These are phyloP conservation scores for Pseudozyma hubeiensis DNA, from an alignment of 1,284 basidiomycete genomes.

Conservation along the genomic window DNA sequence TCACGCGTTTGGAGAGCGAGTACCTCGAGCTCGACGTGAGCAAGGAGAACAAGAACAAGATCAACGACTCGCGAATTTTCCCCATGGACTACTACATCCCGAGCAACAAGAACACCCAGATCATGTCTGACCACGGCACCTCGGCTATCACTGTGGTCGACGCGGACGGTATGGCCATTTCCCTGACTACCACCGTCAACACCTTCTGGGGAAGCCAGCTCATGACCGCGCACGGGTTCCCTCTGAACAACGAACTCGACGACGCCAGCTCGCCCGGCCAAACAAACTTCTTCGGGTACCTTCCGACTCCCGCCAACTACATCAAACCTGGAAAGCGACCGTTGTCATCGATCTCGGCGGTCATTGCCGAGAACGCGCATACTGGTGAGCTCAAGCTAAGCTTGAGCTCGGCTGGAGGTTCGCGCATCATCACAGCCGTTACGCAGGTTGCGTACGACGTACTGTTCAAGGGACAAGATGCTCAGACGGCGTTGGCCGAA, in stretches of 20 bases:
- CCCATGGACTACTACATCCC: conserved; percentile 68
- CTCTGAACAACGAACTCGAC: conserved; percentile 69
- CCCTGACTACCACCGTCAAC: conserved; percentile 71
- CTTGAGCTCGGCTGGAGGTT: conserved; percentile 70
- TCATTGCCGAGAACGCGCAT: conserved; percentile 67
- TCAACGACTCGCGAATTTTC: conserved; percentile 59
- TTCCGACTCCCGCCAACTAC: conserved; percentile 67
- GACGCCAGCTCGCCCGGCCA: conserved; percentile 68
- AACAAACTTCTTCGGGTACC: conserved; percentile 69
- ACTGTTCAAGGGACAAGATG: conserved; percentile 51
- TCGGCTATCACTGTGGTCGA: conserved; percentile 70
- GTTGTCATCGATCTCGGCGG: conserved; percentile 68
- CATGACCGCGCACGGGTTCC: conserved; percentile 60
- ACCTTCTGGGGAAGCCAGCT: conserved; percentile 67
- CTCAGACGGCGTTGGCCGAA: conserved; percentile 58
- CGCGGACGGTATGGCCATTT: conserved; percentile 68
- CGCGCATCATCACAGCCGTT: conserved; percentile 70
- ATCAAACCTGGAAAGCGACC: conserved; percentile 69
- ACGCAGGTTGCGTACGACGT: conserved; percentile 66
- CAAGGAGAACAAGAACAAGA: conserved; percentile 61
- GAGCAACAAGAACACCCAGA: conserved; percentile 45
- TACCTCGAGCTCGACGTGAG: conserved; percentile 65
- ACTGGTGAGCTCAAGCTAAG: conserved; percentile 68
- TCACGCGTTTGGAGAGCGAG: conserved; percentile 66
- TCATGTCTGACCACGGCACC: conserved; percentile 69